Base-by-base conservation (phyloP, 225 moss, liverwort and hornwort genomes). In the Sphagnum tenellum region DNA sequence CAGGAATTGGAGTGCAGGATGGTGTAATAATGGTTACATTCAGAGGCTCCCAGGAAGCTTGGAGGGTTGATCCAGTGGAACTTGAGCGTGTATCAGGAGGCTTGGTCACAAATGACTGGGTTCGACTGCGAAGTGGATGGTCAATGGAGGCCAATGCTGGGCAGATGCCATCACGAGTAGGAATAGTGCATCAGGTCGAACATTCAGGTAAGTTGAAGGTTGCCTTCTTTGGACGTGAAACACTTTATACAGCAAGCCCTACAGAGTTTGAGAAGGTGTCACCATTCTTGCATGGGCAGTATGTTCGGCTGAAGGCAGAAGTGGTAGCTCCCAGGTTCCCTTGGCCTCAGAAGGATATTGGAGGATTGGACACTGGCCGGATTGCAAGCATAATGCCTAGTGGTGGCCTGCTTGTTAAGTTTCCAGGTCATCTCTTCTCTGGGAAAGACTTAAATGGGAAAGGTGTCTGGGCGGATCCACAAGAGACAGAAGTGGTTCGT, bases 381-480 rank as follows among this genome's bases (percentile, higher is more conserved):
- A 81, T 95, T 66, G 77, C 80, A 44, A 82, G 69, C 57, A 70
- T 95, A 47, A 57, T 89, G 52, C 91, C 91, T 29, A 91, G 86
- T 77, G 88, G 91, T 60, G 89, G 91, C 44, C 73, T 95, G 62
- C 79, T 89, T 59, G 89, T 95, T 4, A 84, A 89, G 60, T 95
- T 95, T 51, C 94, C 94, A 13, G 94, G 94, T 9, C 89, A 82
- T 66, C 76, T 95, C 57, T 91, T 89, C 69, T 82, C 91, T 51
- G 69, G 73, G 46, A 29, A 29, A 29, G 29, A 29, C 29, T 29
- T 29, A 29, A 29, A 29, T 29, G 29, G 29, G 29, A 91, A 84
- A 68, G 89, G 91, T 59, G 86, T 91, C 86, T 95, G 91, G 91
- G 91, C 94, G 48, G 89, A 91, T 74, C 82, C 91, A 3, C 89